Percentiles rank a stretch among this genome's conserved stretches.
phyloP scores from a whole-genome alignment of 2,329 filamentous ascomycete species.

The Colletotrichum sp. region DNA sequence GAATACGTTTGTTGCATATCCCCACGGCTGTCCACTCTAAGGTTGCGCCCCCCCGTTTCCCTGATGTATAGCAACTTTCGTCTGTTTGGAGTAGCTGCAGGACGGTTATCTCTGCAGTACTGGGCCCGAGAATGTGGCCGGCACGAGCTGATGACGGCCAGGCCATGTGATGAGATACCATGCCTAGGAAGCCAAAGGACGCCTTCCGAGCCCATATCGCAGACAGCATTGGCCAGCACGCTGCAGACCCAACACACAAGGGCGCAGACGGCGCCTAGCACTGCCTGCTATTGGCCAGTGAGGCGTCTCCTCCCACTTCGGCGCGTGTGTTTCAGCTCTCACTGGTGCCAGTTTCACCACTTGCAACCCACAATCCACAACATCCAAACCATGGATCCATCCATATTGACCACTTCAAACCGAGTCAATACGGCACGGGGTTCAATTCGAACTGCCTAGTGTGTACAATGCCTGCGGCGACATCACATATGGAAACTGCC shows the following conservation, averaged over 20 bases:
- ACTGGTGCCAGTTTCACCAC: constrained; percentile 33
- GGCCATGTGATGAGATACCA: background rate
- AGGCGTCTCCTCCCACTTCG: constrained; percentile 9
- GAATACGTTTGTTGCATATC: too few species aligned
- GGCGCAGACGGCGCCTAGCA: constrained; percentile 29
- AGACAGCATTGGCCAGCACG: constrained; percentile 8
- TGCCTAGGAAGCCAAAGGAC: background rate
- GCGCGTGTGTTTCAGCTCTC: constrained; percentile 33
- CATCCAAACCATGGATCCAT: background rate
- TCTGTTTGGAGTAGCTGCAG: background rate
- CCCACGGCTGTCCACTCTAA: too few species aligned
- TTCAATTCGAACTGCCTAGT: background rate
- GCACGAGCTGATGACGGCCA: background rate
- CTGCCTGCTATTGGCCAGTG: constrained; percentile 28
- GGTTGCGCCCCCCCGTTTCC: background rate
- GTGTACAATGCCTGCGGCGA: background rate
- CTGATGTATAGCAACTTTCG: background rate
- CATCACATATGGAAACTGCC: background rate
- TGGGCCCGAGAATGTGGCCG: background rate
- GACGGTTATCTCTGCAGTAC: background rate
- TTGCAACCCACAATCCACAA: background rate
- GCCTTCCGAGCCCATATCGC: background rate
- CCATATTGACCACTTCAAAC: background rate
- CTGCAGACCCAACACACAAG: background rate
- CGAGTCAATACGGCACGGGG: background rate